Evolutionary conservation across 768 basidiomycete species (phyloP), one percentile per base, ranked within the genome.

Genomic region (Auriscalpium microsporum): DNA sequence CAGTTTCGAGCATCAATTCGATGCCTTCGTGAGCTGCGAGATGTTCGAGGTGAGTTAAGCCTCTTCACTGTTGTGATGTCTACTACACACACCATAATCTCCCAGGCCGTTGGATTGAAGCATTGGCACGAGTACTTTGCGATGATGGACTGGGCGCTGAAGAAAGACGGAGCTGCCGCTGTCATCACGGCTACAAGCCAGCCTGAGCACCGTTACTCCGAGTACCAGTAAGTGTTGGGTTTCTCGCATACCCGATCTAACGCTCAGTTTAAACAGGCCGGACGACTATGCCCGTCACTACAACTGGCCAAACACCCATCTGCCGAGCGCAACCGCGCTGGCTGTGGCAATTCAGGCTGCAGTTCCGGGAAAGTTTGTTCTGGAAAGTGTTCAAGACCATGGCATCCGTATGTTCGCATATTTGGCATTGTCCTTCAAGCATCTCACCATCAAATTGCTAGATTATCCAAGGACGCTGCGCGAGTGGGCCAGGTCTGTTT

Each of bases 121-220:
- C 68, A 69, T 56, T 66, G 69, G 36, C 50, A 56, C n/a, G 65
- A 66, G 45, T 75, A 71, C 63, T 73, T 73, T 62, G 53, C 56
- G n/a, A 66, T 73, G n/a, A 58, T 77, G 34, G 72, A 76, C 60
- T 67, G 68, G 56, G 74, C 71, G 38, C 62, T 77, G 58, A 76
- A 76, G 58, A 52, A 59, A 8, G 64, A 64, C 21, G 69, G 72
- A 8, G 71, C 67, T 17, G 69, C 59, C 1, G 58, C 28, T 28
- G 28, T 28, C 28, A 28, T 28, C 28, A 28, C 28, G 28, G 28
- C 28, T 28, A 28, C 28, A 4, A 28, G 28, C 28, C 28, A 28
- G 4, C 28, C 28, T 2, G 28, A 28, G 28, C 28, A 28, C 4
- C 28, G 28, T 28, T 28, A 28, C 28, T 28, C 28, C 28, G 28